Base-by-base conservation (phyloP, 805 yeast genomes). In the Wickerhamomyces bovis region DNA sequence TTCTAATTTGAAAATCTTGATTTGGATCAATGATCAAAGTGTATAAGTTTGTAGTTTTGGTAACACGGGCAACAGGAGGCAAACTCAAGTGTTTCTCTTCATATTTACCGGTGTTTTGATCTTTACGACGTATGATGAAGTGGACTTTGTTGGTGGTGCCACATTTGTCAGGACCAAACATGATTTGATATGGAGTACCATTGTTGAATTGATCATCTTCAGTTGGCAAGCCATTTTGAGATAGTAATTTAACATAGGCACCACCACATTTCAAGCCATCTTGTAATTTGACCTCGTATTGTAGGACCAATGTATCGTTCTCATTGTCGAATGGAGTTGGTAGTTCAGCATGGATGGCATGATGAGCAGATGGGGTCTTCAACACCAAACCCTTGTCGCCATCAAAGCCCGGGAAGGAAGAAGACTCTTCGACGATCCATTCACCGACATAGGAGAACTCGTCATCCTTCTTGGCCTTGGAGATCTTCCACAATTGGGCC, bases 131-230 rank as follows among this genome's bases (percentile, higher is more conserved):
- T 49, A 89, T 58, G 46, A 89, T 85, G 54, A 89, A 78, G 60
- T 86, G 95, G 30, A 90, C 82, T 65, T 81, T 85, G 68, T 89
- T 86, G 40, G 83, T 76, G 44, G 80, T 61, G 3, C 95, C 96
- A 68, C 97, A 90, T 63, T 77, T 80, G 66, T 90, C 97, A 39
- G 97, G 97, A 19, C 97, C 97, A 69, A 90, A 90, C 92, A 90
- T 85, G 53, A 90, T 68, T 64, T 85, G 89, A 67, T 84, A 88
- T 2, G 89, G 86, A 4, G 95, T 75, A 23, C 73, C 80, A 50
- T 78, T 76, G 53, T 70, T 72, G 70, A 89, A 84, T 49, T 77
- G 76, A 20, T 62, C 58, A 10, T 61, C 65, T 1, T 61, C 70
- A 39, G 66, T 51, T 15, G 64, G 60, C 3, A 64, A 56, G 8